Conservation (phyloP, 257 asterid species). For the Knoxia roxburghii region DNA sequence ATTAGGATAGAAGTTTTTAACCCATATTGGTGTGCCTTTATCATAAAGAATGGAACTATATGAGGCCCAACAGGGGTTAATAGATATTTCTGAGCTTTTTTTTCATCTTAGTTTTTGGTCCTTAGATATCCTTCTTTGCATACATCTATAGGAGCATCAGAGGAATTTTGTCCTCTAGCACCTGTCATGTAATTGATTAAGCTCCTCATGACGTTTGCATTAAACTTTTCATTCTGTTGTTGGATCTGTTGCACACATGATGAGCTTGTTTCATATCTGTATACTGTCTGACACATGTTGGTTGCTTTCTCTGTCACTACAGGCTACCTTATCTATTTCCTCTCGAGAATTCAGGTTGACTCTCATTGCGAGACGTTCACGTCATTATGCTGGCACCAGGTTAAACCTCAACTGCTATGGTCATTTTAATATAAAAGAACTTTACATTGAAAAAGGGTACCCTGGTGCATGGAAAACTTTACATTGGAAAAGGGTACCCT, state of each 20-base stretch:
- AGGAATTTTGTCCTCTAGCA: not conserved
- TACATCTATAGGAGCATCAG: not conserved
- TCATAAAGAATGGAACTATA: not conserved
- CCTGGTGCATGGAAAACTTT: too few species aligned
- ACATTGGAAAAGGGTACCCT: too few species aligned
- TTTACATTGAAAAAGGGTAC: too few species aligned
- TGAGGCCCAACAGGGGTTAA: too few species aligned
- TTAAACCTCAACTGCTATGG: constrained; percentile 18
- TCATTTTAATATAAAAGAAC: not conserved
- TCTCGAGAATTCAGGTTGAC: constrained; percentile 74
- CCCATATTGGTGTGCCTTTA: not conserved
- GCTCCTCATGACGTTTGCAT: not conserved
- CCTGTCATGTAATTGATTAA: not conserved
- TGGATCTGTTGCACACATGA: not conserved
- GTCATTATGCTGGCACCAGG: constrained; percentile 98
- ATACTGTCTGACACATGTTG: constrained; percentile 6
- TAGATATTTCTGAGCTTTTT: not conserved
- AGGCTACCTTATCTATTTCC: constrained; percentile 67
- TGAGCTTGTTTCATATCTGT: not conserved
- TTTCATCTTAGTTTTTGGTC: not conserved
- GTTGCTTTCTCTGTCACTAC: constrained; percentile 33
- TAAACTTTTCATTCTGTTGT: not conserved
- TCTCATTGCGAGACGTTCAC: constrained; percentile 83
- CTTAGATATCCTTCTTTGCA: not conserved
- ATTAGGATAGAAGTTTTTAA: not conserved